Evolutionary conservation across 805 yeast genomes (phyloP), one percentile per base, ranked within the genome.

Genomic region (Dipodascopsis uninucleata): DNA sequence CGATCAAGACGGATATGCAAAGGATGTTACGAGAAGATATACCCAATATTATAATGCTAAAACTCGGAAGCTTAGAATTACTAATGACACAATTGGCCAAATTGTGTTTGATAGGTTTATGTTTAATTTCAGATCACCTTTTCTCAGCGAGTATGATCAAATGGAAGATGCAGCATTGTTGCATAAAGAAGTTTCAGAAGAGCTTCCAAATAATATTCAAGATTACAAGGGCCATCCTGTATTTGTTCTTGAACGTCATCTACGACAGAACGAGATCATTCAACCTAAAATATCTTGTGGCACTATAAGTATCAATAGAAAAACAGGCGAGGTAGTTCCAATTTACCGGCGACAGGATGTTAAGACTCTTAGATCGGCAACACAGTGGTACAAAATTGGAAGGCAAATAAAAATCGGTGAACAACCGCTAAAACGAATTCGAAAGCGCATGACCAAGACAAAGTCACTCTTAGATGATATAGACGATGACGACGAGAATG

Each of bases 151-250:
- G 18, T 32, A 36, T 5, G 85, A 79, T 54, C 65, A 71, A 16
- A 71, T 71, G 45, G 95, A 87, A 56, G 65, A 72, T 31, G 71
- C 74, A 25, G 85, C 81, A 49, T 78, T 87, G 38, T 63, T 71
- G 28, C 73, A 77, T 39, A 69, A 84, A 42, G 82, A 85, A 35
- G 66, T 76, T 14, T 69, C 74, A 23, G 97, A 93, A 59, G 96
- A 95, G 0, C 81, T 90, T 74, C 98, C 98, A 0, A 79, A 80
- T 43, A 84, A 78, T 57, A 67, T 87, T 21, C 82, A 79, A 40
- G 97, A 88, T 55, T 85, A 89, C 61, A 81, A 79, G 40, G 81
- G 81, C 39, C 98, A 93, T 63, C 98, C 98, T 0, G 64, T 80
- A 10, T 93, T 82, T 63, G 93, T 83, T 0, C 62, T 93, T 10